phyloP scores from a whole-genome alignment of 1,284 basidiomycete genomes.

The Ceratobasidium sp. region DNA sequence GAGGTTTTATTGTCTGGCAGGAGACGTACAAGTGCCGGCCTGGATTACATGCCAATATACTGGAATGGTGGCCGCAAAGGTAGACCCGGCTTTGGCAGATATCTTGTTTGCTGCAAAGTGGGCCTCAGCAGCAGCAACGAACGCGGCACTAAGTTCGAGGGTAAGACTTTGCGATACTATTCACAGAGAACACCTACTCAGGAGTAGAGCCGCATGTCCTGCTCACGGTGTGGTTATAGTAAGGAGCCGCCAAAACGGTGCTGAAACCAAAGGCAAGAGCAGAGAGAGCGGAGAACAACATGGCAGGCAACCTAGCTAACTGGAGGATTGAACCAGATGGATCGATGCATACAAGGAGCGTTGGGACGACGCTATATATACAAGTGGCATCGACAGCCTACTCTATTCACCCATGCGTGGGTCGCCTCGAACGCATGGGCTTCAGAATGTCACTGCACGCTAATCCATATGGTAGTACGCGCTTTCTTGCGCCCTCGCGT shows the following conservation, averaged over 20 bases:
- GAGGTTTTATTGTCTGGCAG: background rate
- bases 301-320: background rate
- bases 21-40: constrained; percentile 25
- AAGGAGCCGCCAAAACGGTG: constrained; percentile 35
- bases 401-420: background rate
- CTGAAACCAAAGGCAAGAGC: constrained; percentile 30
- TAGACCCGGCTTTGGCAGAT: constrained; percentile 21
- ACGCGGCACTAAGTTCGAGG: constrained; percentile 1
- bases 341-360: background rate
- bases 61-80: constrained; percentile 32
- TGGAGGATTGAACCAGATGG: constrained; percentile 2
- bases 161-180: background rate
- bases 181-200: background rate
- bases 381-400: background rate
- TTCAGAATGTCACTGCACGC: background rate
- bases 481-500: background rate
- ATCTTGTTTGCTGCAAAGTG: constrained; percentile 50
- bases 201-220: constrained; percentile 37
- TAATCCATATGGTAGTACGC: constrained; percentile 14
- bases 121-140: constrained; percentile 43
- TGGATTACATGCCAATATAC: constrained; percentile 43
- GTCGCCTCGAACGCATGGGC: constrained; percentile 6
- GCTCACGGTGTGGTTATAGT: constrained; percentile 28
- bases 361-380: constrained; percentile 9
- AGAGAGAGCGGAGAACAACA: constrained; percentile 34